Evolutionary conservation across 305 asterid genomes (phyloP).

Genomic region (Fraxinus velutina): DNA sequence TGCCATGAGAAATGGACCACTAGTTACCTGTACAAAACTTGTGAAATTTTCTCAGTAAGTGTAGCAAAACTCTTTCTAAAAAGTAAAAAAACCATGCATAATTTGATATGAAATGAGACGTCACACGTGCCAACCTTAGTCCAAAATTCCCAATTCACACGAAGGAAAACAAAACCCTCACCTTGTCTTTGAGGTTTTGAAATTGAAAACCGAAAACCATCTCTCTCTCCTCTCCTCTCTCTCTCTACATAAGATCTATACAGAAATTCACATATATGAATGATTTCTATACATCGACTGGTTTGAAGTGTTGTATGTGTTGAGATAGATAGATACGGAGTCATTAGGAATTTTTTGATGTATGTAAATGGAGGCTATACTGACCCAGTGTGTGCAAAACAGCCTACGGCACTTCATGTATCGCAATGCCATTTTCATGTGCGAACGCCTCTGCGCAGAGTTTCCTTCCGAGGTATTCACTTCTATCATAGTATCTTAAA

Average conservation of each 20-base stretch:
- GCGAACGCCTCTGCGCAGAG: slow-evolving; percentile 93
- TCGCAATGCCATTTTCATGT: slow-evolving; percentile 84
- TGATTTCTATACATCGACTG: not conserved
- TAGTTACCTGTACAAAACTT: no score
- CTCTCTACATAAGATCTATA: not conserved
- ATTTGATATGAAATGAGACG: not conserved
- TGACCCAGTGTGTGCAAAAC: slow-evolving; percentile 63
- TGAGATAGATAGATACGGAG: not conserved
- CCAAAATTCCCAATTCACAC: not conserved
- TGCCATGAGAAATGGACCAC: no score
- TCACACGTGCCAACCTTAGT: not conserved
- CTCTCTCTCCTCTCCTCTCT: not conserved
- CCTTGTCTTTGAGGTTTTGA: not conserved
- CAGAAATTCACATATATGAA: not conserved
- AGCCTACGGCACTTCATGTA: slow-evolving; percentile 62
- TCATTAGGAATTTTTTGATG: not conserved
- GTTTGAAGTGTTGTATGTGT: not conserved
- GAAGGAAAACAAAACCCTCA: not conserved
- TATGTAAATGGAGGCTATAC: slow-evolving; percentile 62
- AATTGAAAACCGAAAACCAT: not conserved
- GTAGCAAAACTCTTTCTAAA: no score
- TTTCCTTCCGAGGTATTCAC: slow-evolving; percentile 68
- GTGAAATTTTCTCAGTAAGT: no score
- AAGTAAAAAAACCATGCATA: no score
- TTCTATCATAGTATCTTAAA: not conserved